Evolutionary conservation across 257 asterid genomes (phyloP).

Genomic region (Solanum etuberosum): DNA sequence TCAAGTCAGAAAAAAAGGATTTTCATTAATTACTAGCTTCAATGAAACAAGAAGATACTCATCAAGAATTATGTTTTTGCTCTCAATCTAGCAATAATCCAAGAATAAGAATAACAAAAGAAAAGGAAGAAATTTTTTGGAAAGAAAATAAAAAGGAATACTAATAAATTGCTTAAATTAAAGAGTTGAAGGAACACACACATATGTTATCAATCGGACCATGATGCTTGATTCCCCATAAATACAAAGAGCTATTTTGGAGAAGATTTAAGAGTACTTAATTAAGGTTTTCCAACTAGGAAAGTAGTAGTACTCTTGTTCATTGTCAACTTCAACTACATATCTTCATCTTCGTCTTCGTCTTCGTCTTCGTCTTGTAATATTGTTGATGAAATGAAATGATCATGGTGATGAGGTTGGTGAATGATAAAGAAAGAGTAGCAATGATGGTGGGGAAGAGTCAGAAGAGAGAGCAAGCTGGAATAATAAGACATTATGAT

Average conservation of each 20-base stretch:
- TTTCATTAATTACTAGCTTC: neutral
- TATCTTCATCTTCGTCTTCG: neutral
- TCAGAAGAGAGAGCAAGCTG: neutral
- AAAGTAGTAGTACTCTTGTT: neutral
- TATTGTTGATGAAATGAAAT: neutral
- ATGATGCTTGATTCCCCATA: slow-evolving; percentile 10
- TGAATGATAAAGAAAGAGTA: neutral
- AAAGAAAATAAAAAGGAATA: neutral
- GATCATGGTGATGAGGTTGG: neutral
- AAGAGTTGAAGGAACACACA: neutral
- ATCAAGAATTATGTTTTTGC: neutral
- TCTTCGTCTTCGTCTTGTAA: neutral
- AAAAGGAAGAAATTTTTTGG: neutral
- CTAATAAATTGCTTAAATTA: neutral
- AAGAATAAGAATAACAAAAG: neutral
- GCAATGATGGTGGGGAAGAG: slow-evolving; percentile 1
- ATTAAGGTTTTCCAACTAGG: neutral
- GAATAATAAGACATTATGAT: slow-evolving; percentile 3
- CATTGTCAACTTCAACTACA: neutral
- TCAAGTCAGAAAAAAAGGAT: neutral
- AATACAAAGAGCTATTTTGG: neutral
- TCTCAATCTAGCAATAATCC: neutral
- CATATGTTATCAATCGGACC: slow-evolving; percentile 3
- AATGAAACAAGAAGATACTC: neutral
- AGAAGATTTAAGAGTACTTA: neutral